phyloP scores from a whole-genome alignment of 805 yeast species.

The Ogataea wickerhamii region DNA sequence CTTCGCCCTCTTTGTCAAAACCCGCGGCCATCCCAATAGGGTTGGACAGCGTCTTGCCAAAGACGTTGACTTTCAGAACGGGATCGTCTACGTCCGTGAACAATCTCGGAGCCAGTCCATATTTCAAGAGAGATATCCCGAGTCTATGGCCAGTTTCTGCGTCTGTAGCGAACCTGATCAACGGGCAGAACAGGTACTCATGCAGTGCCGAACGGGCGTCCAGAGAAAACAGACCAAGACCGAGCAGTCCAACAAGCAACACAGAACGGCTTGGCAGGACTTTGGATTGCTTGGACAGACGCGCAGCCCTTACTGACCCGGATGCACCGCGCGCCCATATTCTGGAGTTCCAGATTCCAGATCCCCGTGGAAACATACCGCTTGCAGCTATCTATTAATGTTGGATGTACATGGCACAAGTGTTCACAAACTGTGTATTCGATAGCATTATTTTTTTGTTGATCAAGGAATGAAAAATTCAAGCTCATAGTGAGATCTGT shows the following conservation, averaged over 20 bases:
- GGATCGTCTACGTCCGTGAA: constrained; percentile 51
- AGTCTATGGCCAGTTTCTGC: constrained; percentile 85
- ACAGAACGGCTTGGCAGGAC: constrained; percentile 16
- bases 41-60: constrained; percentile 59
- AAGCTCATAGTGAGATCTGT: too few relatives aligned
- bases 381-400: too few relatives aligned
- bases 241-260: constrained; percentile 25
- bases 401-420: too few relatives aligned
- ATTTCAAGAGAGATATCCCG: constrained; percentile 67
- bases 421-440: too few relatives aligned
- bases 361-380: background rate
- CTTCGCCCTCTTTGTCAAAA: constrained; percentile 90
- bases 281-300: constrained; percentile 6
- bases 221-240: constrained; percentile 50
- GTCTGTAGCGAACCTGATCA: constrained; percentile 62
- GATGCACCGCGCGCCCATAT: background rate
- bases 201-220: constrained; percentile 83
- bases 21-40: constrained; percentile 97
- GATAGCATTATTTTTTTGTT: too few relatives aligned
- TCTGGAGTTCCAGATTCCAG: background rate
- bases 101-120: constrained; percentile 63
- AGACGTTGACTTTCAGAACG: constrained; percentile 55
- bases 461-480: too few relatives aligned
- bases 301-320: background rate
- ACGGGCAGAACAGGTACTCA: constrained; percentile 77